Base-by-base conservation (phyloP, 371 early-diverging fungal species). In the Fennellomyces sp. region DNA sequence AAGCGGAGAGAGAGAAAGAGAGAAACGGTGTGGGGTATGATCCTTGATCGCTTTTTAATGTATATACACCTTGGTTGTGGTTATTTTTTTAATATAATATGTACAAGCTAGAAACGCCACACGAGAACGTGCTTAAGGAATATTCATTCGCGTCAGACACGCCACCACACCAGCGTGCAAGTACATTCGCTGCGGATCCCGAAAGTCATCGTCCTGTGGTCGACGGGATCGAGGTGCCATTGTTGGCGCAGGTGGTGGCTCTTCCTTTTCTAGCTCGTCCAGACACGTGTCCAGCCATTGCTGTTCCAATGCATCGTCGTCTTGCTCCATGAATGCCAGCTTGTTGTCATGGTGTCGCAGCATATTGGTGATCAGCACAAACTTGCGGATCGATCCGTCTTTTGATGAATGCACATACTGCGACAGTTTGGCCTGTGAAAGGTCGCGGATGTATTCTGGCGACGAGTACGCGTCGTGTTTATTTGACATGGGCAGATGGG, bases 291-390 rank as follows among this genome's bases (percentile, higher is more conserved):
- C 35, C 21, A 54, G 41, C 55, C 55, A 54, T 54, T 54, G 55
- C 28, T 54, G 55, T 28, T 54, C 55, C 2, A 54, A 26, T 35
- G 21, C 35, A 35, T 54, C 39, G 27, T 45, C 5, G 39, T 39
- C 5, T 11, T 39, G 17, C n/a, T 39, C 15, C 10, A 39, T 45
- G 17, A 23, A 3, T 21, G n/a, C n/a, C n/a, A n/a, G n/a, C n/a
- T 21, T 45, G 45, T 45, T 25, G n/a, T 15, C 5, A 45, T 45
- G 21, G n/a, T 21, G 25, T 13, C 55, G 55, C 27, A 60, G 53
- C 29, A 60, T 29, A 25, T 60, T 60, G 51, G 60, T 42, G 26
- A 60, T 60, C 42, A 60, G 31, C n/a, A 60, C 60, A 51, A 35
- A 52, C 36, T 54, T 54, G 19, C 26, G 38, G 27, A 54, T 54